Conservation (phyloP, 208 protist species). For the Trypanosoma vivax region DNA sequence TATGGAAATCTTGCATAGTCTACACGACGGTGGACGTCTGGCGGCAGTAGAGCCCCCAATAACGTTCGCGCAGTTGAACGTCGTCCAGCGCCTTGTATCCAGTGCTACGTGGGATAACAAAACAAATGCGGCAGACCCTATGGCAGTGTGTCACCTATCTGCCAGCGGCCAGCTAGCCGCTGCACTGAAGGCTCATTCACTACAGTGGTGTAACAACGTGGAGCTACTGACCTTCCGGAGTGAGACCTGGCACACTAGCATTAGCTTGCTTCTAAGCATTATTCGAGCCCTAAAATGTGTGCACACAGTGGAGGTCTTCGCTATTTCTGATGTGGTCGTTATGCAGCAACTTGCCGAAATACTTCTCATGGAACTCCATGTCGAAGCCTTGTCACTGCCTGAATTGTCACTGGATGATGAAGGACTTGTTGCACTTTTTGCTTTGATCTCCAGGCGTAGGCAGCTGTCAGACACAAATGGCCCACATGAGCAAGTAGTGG, state of each 20-base stretch:
- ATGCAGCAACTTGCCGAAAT: constrained; percentile 22
- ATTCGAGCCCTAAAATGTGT: constrained; percentile 8
- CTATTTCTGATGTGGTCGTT: not conserved
- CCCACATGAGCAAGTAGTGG: too few relatives aligned
- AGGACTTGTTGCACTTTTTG: constrained; percentile 17
- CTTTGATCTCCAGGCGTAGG: constrained; percentile 12
- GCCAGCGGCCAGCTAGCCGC: not conserved
- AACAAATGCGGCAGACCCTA: not conserved
- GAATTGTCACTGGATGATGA: constrained; percentile 21
- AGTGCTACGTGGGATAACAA: not conserved
- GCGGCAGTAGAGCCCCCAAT: constrained; percentile 22
- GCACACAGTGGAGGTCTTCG: constrained; percentile 17
- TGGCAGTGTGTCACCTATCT: not conserved
- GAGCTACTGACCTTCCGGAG: constrained; percentile 16
- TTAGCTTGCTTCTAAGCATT: constrained; percentile 6
- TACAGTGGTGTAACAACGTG: constrained; percentile 11
- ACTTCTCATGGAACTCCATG: constrained; percentile 19
- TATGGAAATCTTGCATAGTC: constrained; percentile 24
- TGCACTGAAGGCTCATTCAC: not conserved
- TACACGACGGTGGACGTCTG: constrained; percentile 17
- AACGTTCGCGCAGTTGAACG: constrained; percentile 18
- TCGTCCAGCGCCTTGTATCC: constrained; percentile 8
- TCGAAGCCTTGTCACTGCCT: constrained; percentile 20
- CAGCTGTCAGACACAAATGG: not conserved
- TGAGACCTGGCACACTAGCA: constrained; percentile 11